Conservation (phyloP, 371 early-diverging fungal species). For the Apophysomyces ossiformis region DNA sequence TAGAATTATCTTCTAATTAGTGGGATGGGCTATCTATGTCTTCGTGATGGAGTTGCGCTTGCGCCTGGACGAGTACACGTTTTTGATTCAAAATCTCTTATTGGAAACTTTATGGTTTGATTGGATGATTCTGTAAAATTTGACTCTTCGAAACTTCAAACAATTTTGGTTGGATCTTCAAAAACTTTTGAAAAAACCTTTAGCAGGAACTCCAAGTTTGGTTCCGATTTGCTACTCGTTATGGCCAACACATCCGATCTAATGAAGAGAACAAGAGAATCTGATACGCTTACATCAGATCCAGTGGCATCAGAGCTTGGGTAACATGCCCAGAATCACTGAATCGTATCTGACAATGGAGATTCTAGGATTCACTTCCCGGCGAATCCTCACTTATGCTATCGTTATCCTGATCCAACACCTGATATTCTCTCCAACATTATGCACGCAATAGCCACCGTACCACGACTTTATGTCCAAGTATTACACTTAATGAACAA, state of each 20-base stretch:
- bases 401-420: slow-evolving; percentile 61
- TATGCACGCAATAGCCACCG: slow-evolving; percentile 52
- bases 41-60: too few species aligned
- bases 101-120: too few species aligned
- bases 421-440: slow-evolving; percentile 55
- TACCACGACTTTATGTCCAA: slow-evolving; percentile 66
- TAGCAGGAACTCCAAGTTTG: not conserved
- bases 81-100: too few species aligned
- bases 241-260: not conserved
- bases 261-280: slow-evolving; percentile 1
- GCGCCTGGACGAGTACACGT: too few species aligned
- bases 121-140: too few species aligned
- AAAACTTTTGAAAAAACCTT: too few species aligned
- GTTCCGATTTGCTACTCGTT: too few species aligned
- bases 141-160: too few species aligned
- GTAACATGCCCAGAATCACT: slow-evolving; percentile 17
- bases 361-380: slow-evolving; percentile 47
- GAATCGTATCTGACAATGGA: not conserved
- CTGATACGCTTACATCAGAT: not conserved
- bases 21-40: too few species aligned
- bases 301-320: slow-evolving; percentile 41
- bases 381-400: slow-evolving; percentile 51
- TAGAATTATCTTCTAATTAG: too few species aligned
- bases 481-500: slow-evolving; percentile 78
- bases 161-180: too few species aligned